Evolutionary conservation across 1,284 basidiomycete genomes (phyloP).

Genomic region (Earliella scabrosa): DNA sequence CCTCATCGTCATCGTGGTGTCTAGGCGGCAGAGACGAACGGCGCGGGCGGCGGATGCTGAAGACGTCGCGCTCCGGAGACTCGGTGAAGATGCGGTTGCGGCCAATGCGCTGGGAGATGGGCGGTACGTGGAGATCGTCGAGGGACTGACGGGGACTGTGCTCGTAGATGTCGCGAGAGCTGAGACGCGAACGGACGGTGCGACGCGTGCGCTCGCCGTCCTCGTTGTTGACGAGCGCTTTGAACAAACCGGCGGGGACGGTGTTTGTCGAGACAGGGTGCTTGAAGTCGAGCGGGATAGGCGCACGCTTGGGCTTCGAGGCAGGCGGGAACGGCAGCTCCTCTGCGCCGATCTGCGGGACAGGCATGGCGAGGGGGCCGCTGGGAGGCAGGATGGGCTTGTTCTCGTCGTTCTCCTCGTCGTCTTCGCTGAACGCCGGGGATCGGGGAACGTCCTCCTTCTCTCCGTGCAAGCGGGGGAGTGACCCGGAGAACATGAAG

Average conservation of each 20-base stretch:
- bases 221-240: constrained; percentile 63
- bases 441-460: constrained; percentile 16
- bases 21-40: constrained; percentile 68
- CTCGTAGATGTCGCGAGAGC: constrained; percentile 66
- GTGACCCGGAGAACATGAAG: constrained; percentile 63
- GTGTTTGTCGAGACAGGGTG: constrained; percentile 74
- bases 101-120: constrained; percentile 64
- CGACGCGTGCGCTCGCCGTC: constrained; percentile 66
- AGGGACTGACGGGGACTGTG: constrained; percentile 70
- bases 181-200: constrained; percentile 71
- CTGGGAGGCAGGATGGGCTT: constrained; percentile 14
- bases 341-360: constrained; percentile 27
- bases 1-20: constrained; percentile 33
- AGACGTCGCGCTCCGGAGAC: constrained; percentile 48
- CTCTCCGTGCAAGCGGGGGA: constrained; percentile 18
- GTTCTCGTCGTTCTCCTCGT: constrained; percentile 31
- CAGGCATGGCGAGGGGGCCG: constrained; percentile 17
- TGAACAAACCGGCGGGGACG: constrained; percentile 83
- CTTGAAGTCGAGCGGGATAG: constrained; percentile 82
- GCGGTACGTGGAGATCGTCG: constrained; percentile 71
- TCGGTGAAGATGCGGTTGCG: constrained; percentile 59
- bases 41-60: constrained; percentile 48
- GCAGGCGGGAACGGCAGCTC: constrained; percentile 40
- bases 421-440: constrained; percentile 20
- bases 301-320: constrained; percentile 65